A percentile compares a stretch with the other conserved stretches of the same genome.
These are phyloP conservation scores for Vaccinium corymbosum DNA, from an alignment of 148 eudicot genomes.

Conservation along the genomic window DNA sequence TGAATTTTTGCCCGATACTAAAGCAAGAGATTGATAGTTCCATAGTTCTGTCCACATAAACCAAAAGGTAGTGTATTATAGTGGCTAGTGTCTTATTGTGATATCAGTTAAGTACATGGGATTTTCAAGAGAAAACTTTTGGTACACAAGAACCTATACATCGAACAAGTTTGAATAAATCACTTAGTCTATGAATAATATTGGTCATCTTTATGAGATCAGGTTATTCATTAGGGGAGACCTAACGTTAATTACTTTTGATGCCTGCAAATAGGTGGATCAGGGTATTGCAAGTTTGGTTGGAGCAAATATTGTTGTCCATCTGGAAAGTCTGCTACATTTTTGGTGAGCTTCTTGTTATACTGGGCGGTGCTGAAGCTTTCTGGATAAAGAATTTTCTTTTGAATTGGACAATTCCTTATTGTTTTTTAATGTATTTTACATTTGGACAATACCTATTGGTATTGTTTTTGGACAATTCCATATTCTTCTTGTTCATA, in stretches of 20 bases:
- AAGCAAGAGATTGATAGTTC: too few relatives aligned
- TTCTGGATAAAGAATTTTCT: neutral
- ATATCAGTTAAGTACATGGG: neutral
- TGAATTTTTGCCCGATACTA: neutral
- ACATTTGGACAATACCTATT: neutral
- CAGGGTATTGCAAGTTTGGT: constrained; percentile 92
- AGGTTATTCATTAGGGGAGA: neutral
- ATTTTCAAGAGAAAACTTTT: neutral
- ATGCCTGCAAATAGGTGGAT: constrained; percentile 55
- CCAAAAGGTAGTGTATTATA: neutral
- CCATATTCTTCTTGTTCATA: neutral
- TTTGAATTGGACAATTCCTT: neutral
- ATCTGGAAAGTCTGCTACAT: constrained; percentile 75
- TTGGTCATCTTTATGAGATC: neutral
- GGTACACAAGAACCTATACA: neutral
- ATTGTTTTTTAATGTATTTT: neutral
- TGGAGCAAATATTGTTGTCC: constrained; percentile 84
- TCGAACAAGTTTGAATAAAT: neutral
- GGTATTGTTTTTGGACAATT: neutral
- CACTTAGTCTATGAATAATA: neutral
- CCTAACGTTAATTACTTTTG: neutral
- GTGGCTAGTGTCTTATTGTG: neutral
- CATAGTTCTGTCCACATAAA: neutral
- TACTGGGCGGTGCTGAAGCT: neutral
- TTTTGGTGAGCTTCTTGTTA: constrained; percentile 50